Evolutionary conservation across 1,139 yeast species (phyloP).

Genomic region (Zygotorulaspora mrakii): DNA sequence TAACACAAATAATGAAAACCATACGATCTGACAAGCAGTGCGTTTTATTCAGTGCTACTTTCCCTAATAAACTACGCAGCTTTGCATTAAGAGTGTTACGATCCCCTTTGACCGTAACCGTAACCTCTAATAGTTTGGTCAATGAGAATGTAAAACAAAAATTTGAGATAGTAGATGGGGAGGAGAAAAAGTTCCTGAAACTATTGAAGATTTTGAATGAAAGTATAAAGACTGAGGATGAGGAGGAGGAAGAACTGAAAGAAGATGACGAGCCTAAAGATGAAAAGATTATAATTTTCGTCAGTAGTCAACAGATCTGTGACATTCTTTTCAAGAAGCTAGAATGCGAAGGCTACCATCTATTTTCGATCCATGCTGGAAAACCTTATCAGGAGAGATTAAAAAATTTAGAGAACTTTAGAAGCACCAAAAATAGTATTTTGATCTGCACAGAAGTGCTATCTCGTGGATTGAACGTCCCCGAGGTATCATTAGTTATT

Average conservation of each 20-base stretch:
- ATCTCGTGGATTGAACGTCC: slow-evolving; percentile 91
- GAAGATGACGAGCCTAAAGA: slow-evolving; percentile 33
- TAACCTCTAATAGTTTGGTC: slow-evolving; percentile 80
- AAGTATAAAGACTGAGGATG: slow-evolving; percentile 36
- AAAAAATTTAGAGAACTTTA: slow-evolving; percentile 68
- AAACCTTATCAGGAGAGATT: slow-evolving; percentile 84
- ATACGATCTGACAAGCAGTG: slow-evolving; percentile 87
- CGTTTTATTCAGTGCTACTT: slow-evolving; percentile 92
- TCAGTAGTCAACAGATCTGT: slow-evolving; percentile 80
- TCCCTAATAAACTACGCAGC: slow-evolving; percentile 73
- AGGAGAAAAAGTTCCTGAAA: slow-evolving; percentile 51
- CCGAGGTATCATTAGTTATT: slow-evolving; percentile 71
- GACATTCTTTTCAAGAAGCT: slow-evolving; percentile 64
- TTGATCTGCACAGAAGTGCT: slow-evolving; percentile 91
- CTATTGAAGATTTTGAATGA: slow-evolving; percentile 52
- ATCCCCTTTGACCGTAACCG: slow-evolving; percentile 70
- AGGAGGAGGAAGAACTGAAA: slow-evolving; percentile 27
- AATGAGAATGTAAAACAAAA: slow-evolving; percentile 76
- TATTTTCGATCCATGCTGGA: slow-evolving; percentile 86
- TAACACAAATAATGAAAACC: slow-evolving; percentile 71
- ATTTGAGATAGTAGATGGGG: slow-evolving; percentile 55
- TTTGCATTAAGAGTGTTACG: slow-evolving; percentile 62
- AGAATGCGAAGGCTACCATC: slow-evolving; percentile 51
- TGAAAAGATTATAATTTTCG: slow-evolving; percentile 71
- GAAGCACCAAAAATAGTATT: slow-evolving; percentile 51